Conservation (phyloP, 441 rosid genomes). For the Biscutella auriculata region DNA sequence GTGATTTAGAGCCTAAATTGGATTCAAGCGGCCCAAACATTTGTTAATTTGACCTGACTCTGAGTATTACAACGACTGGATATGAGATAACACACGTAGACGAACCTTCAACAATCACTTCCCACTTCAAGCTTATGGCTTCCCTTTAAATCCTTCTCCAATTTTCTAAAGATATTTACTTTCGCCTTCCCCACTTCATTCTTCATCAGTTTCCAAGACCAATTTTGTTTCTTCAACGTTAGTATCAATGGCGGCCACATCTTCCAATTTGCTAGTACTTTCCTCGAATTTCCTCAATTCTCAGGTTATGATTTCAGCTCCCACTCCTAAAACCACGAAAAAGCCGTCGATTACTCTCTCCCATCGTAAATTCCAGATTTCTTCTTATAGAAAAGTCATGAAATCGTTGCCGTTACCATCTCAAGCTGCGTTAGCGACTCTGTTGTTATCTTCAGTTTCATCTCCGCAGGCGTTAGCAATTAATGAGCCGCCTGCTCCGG, state of each 20-base stretch:
- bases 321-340: constrained; percentile 54
- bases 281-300: constrained; percentile 44
- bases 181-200: background rate
- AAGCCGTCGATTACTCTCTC: constrained; percentile 14
- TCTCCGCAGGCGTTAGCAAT: constrained; percentile 55
- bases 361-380: constrained; percentile 8
- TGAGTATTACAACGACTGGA: constrained; percentile 25
- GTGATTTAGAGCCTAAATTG: background rate
- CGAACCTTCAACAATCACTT: constrained; percentile 24
- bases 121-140: constrained; percentile 16
- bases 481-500: constrained; percentile 38
- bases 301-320: constrained; percentile 36
- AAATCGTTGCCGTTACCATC: constrained; percentile 19
- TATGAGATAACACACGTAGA: constrained; percentile 36
- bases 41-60: background rate
- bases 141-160: background rate
- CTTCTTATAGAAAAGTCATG: constrained; percentile 18
- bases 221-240: background rate
- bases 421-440: constrained; percentile 45
- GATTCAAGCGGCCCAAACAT: too few relatives aligned
- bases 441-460: constrained; percentile 40
- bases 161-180: background rate
- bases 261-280: constrained; percentile 38
- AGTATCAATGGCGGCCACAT: constrained; percentile 34
- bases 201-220: background rate